Evolutionary conservation across 1,284 basidiomycete genomes (phyloP), one percentile per base, ranked within the genome.

Genomic region (Sporisorium scitamineum): DNA sequence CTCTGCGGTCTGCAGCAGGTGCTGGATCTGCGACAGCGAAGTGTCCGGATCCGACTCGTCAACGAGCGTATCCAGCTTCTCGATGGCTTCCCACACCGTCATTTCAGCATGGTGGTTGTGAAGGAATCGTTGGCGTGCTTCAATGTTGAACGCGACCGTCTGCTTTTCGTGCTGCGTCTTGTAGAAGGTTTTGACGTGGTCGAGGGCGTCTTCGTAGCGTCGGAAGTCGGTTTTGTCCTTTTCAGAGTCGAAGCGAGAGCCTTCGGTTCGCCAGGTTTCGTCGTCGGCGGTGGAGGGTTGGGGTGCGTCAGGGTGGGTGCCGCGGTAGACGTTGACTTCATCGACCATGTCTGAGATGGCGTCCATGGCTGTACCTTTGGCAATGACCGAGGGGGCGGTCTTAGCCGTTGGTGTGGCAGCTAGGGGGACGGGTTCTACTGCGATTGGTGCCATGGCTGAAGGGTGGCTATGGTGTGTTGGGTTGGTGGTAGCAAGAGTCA

Each of bases 101-200:
- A 78, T 70, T 34, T 26, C 42, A 11, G 74, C 78, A 26, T 80
- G 62, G 32, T 61, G 65, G 54, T 73, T 69, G 50, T 69, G 58
- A 10, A 79, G 57, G 57, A 72, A 80, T 9, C 59, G 56, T 16
- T 75, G 61, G 22, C 78, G 60, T 2, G 76, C 76, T 8, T 31
- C 64, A 11, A 80, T 47, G 70, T 80, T 80, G 78, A 72, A 80
- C 1, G 57, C 69, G 14, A 80, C 75, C 13, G 78, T 80, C 86
- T 96, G 94, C 83, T 95, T 95, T 80, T 90, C 90, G 82, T 95
- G 94, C 84, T 95, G 94, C 84, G 94, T 93, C 80, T 90, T 90
- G 86, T 95, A 95, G 82, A 95, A 94, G 32, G 88, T 88, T 87
- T 93, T 94, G 86, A 95, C 93, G 55, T 92, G 90, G 76, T 94